Percentiles rank a stretch among this genome's conserved stretches.
Evolutionary conservation across 129 eudicot species (phyloP).

Genomic region (Apium graveolens): DNA sequence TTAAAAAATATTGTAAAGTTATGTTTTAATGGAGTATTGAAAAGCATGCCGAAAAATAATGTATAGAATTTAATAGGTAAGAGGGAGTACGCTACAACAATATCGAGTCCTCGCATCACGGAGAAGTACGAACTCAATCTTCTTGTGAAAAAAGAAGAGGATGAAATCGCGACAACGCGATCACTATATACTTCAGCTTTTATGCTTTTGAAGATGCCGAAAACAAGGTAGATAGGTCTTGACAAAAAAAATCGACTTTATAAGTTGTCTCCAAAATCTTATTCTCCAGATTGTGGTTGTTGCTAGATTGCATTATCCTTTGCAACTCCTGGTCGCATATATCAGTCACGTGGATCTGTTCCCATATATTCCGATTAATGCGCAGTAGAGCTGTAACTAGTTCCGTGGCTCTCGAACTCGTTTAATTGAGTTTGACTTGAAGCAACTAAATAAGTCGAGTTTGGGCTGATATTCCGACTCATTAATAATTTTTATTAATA

Average conservation of each 20-base stretch:
- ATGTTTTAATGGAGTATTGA: too few relatives aligned
- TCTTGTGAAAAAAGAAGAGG: background rate
- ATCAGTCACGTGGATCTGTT: background rate
- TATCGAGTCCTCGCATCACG: constrained; percentile 6
- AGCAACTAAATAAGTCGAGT: too few relatives aligned
- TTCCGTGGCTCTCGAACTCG: too few relatives aligned
- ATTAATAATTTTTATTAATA: too few relatives aligned
- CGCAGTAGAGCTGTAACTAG: too few relatives aligned
- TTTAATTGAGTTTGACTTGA: too few relatives aligned
- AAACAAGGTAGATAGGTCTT: background rate
- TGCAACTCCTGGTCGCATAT: background rate
- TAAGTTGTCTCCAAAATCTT: background rate
- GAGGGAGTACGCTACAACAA: too few relatives aligned
- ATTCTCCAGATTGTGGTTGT: background rate
- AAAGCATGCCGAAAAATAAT: too few relatives aligned
- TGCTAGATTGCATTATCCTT: background rate
- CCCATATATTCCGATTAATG: background rate
- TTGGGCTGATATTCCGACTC: too few relatives aligned
- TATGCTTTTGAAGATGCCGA: constrained; percentile 4
- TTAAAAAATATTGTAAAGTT: too few relatives aligned
- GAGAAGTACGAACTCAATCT: background rate
- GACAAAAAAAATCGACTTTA: background rate
- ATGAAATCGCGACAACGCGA: background rate
- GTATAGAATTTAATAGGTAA: too few relatives aligned
- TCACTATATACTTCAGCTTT: background rate